Conservation (phyloP, 768 basidiomycete genomes). For the Mrakia gelida region DNA sequence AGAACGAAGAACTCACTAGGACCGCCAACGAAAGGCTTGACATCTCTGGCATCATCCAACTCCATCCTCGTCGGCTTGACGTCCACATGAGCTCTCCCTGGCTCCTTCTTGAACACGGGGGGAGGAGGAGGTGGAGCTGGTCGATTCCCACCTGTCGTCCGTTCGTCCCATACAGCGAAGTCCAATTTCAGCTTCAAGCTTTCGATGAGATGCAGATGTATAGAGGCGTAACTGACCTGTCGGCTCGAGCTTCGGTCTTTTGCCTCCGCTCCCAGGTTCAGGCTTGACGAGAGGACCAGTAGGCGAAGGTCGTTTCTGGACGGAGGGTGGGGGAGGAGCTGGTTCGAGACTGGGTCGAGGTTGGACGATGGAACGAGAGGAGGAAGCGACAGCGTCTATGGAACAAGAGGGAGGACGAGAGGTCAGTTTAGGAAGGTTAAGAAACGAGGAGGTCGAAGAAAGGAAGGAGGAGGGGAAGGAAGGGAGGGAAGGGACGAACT, state of each 20-base stretch:
- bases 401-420: too few relatives aligned
- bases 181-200: background rate
- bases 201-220: too few relatives aligned
- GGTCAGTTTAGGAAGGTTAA: background rate
- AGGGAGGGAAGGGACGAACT: background rate
- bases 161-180: background rate
- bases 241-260: background rate
- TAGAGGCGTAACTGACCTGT: background rate
- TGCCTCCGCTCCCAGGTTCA: background rate
- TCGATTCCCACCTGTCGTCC: background rate
- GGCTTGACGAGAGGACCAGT: constrained; percentile 7
- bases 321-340: background rate
- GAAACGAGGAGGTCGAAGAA: too few relatives aligned
- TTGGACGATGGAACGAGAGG: background rate
- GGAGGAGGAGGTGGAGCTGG: background rate
- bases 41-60: background rate
- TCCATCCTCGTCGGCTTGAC: constrained; percentile 8
- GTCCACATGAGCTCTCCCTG: background rate
- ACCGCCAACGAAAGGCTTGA: background rate
- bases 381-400: background rate
- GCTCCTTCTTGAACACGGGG: background rate
- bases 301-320: constrained; percentile 5
- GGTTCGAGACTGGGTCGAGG: background rate
- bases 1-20: background rate
- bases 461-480: too few relatives aligned